Base-by-base conservation (phyloP, 2,329 filamentous ascomycete species). In the Lecanicillium sp. region DNA sequence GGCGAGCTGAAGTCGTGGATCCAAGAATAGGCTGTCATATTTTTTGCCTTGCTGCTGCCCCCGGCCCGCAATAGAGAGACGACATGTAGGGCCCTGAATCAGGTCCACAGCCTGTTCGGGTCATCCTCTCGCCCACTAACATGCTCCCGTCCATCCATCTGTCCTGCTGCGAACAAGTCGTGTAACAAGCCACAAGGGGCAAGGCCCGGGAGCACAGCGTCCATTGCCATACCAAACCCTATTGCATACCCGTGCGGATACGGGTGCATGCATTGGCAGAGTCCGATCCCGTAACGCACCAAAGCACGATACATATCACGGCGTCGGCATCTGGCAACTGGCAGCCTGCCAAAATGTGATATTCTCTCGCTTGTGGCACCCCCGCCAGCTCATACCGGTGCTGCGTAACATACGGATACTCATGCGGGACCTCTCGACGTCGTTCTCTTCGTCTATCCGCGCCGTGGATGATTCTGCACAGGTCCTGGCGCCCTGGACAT, bases 71-170 rank as follows among this genome's bases (percentile, higher is more conserved):
- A 33, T 17, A 4, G 12, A 12, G 32, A n/a, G 3, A 17, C 18
- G 33, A 31, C n/a, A 25, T 25, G 22, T 25, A 17, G 29, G 31
- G 38, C 38, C 32, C 29, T 40, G 38, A 36, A 36, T 36, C 38
- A 40, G 38, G 38, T 30, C 33, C 38, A 20, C n/a, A 27, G 33
- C 29, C 32, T 33, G 20, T n/a, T 40, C 38, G 18, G 28, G 31
- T 40, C 32, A 31, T 18, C 28, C 37, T 17, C 37, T 25, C 22
- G 22, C 22, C 7, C 11, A 25, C 22, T 25, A n/a, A n/a, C n/a
- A n/a, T n/a, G n/a, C 15, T 28, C 19, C 12, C 13, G 7, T n/a
- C 19, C 19, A n/a, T 27, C 33, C 33, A 34, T 15, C 19, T 34
- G 17, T 17, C 15, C 17, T 10, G 3, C 14, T n/a, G 13, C 19